These are phyloP conservation scores for Ceratocystis diversiconidia DNA, from an alignment of 2,329 filamentous ascomycete genomes.

Conservation along the genomic window DNA sequence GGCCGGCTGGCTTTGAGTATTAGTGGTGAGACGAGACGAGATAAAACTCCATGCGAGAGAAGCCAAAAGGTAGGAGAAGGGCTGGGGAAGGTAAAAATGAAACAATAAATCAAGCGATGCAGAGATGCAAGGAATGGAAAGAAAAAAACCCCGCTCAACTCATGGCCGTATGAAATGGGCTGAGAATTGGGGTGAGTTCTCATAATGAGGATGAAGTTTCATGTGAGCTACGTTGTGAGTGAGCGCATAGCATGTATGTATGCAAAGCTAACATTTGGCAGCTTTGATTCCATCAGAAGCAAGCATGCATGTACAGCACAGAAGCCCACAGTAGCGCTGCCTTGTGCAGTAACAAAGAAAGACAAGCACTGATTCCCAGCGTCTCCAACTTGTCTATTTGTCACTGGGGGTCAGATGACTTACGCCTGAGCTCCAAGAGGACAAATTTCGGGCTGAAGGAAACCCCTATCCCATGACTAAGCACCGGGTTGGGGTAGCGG, in stretches of 20 bases:
- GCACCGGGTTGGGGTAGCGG: neutral
- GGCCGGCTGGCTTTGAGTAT: neutral
- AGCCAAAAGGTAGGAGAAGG: too few relatives aligned
- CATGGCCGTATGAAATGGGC: neutral
- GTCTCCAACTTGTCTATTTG: too few relatives aligned
- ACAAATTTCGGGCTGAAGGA: neutral
- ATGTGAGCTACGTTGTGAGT: neutral
- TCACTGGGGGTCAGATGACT: neutral
- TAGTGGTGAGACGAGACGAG: too few relatives aligned
- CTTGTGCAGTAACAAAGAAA: too few relatives aligned
- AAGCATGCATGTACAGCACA: too few relatives aligned
- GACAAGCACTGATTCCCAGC: neutral
- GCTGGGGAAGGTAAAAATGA: neutral
- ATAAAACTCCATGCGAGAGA: too few relatives aligned
- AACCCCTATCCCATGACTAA: neutral
- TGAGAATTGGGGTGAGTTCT: neutral
- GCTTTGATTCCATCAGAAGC: too few relatives aligned
- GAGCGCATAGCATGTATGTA: neutral
- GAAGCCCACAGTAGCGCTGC: too few relatives aligned
- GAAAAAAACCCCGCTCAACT: neutral
- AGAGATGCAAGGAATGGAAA: neutral
- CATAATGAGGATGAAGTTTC: neutral
- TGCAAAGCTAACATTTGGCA: neutral
- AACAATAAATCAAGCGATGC: neutral
- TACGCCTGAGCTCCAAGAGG: neutral